Evolutionary conservation across 2,329 filamentous ascomycete species (phyloP).

Genomic region (Colletotrichum godetiae): DNA sequence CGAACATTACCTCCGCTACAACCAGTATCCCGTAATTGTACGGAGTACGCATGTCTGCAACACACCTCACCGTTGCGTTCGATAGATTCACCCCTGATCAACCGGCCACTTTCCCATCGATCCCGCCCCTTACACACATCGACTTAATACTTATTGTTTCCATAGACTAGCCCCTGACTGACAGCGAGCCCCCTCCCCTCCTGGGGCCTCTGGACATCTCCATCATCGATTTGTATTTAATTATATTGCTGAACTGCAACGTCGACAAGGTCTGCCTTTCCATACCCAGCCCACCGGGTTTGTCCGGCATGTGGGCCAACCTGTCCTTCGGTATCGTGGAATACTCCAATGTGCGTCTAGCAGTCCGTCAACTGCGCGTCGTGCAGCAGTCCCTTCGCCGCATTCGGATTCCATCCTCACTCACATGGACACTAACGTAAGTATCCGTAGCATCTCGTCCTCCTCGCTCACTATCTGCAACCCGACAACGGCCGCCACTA

Average conservation of each 20-base stretch:
- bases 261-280: background rate
- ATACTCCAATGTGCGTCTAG: constrained; percentile 26
- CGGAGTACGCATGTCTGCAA: background rate
- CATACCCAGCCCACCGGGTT: constrained; percentile 21
- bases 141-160: background rate
- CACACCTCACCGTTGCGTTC: background rate
- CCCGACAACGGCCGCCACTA: constrained; percentile 10
- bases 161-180: background rate
- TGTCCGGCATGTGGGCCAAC: constrained; percentile 21
- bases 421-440: too few species aligned
- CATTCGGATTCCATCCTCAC: background rate
- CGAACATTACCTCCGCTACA: background rate
- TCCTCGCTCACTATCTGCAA: background rate
- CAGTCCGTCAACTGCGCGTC: background rate
- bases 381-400: background rate
- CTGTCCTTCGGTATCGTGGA: constrained; percentile 23
- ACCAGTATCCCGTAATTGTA: background rate
- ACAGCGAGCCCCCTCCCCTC: background rate
- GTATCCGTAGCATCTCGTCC: background rate
- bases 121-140: constrained; percentile 18
- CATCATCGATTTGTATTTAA: background rate
- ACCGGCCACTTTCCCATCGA: constrained; percentile 18
- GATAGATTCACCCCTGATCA: constrained; percentile 9
- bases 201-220: background rate
- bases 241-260: background rate